These are phyloP conservation scores for Spiromastix sp. DNA, from an alignment of 2,329 filamentous ascomycete species.

Conservation along the genomic window DNA sequence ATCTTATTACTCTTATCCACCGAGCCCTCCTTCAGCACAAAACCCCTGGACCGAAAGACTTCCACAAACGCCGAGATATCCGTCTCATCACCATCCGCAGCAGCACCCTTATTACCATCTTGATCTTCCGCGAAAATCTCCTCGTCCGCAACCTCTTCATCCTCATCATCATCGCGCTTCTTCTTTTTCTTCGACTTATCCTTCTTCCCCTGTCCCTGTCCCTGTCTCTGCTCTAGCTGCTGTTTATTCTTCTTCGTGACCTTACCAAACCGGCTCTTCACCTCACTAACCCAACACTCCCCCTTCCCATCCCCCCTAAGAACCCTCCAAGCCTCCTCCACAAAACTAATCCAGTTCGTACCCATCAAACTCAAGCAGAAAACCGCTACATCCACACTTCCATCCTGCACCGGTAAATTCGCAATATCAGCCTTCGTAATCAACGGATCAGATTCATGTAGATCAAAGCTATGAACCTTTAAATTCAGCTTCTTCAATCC, in stretches of 20 bases:
- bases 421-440: conserved; percentile 88
- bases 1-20: conserved; percentile 88
- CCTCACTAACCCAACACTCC: conserved; percentile 94
- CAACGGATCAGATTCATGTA: conserved; percentile 64
- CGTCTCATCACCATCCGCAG: conserved; percentile 59
- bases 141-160: conserved; percentile 47
- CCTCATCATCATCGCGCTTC: conserved; percentile 39
- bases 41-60: conserved; percentile 69
- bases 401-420: conserved; percentile 63
- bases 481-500: conserved; percentile 59
- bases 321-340: conserved; percentile 90
- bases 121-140: conserved; percentile 41
- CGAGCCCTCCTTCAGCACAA: conserved; percentile 63
- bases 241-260: conserved; percentile 37
- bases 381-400: conserved; percentile 72
- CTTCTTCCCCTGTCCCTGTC: conserved; percentile 40
- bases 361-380: conserved; percentile 98
- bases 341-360: conserved; percentile 94
- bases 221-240: conserved; percentile 36
- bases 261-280: conserved; percentile 80
- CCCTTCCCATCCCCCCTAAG: conserved; percentile 72
- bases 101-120: conserved; percentile 59
- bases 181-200: conserved; percentile 31
- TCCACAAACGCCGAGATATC: conserved; percentile 82
- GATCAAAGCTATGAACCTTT: conserved; percentile 73